phyloP scores from a whole-genome alignment of 306 rosid genomes.

The Macrotyloma uniflorum region DNA sequence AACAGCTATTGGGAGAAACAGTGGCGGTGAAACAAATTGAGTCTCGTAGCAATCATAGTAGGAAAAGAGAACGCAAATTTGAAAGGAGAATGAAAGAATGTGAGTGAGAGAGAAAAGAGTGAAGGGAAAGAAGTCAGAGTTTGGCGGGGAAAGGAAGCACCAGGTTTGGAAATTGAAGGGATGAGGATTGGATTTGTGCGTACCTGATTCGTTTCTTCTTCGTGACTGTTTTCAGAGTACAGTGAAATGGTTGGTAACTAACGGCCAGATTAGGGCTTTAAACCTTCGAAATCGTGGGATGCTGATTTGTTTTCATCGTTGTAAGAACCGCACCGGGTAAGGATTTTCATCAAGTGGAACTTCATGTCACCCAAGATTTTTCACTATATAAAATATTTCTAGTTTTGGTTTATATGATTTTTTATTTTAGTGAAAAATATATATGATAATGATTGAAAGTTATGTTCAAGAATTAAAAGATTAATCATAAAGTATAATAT shows the following conservation, averaged over 20 bases:
- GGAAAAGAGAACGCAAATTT: not conserved
- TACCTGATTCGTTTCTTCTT: constrained; percentile 38
- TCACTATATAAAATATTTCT: no score
- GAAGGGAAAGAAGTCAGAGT: not conserved
- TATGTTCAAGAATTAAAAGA: no score
- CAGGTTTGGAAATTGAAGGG: constrained; percentile 18
- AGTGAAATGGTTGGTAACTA: not conserved
- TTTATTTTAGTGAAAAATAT: no score
- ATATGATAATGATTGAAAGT: no score
- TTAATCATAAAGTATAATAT: no score
- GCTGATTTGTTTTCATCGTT: not conserved
- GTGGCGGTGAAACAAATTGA: not conserved
- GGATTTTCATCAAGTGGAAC: no score
- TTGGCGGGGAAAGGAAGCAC: constrained; percentile 29
- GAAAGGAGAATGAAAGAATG: constrained; percentile 2
- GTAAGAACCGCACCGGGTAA: not conserved
- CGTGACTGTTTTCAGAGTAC: not conserved
- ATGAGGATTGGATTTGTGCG: constrained; percentile 59
- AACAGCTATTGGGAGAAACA: not conserved
- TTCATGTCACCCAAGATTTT: no score
- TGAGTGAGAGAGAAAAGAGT: not conserved
- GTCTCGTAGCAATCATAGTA: constrained; percentile 15
- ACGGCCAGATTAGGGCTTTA: constrained; percentile 35
- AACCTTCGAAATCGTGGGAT: not conserved
- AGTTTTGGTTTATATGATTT: no score